A percentile compares a stretch with the other conserved stretches of the same genome.
phyloP scores from a whole-genome alignment of 345 rosid species.

The Brassica incana region DNA sequence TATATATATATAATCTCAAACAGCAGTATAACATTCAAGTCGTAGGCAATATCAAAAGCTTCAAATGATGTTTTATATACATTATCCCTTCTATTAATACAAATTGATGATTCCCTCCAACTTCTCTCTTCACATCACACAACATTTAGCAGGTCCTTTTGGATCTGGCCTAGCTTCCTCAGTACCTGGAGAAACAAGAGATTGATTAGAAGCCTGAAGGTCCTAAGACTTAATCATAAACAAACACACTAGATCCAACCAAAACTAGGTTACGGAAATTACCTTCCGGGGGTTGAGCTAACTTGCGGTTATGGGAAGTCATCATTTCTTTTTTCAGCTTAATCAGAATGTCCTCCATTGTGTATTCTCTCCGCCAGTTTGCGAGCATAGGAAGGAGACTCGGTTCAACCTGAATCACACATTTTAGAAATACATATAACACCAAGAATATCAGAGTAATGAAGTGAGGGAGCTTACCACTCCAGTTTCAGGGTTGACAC shows the following conservation, averaged over 20 bases:
- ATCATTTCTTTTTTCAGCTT: background rate
- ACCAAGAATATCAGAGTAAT: background rate
- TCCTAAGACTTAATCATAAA: background rate
- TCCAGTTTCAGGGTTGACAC: background rate
- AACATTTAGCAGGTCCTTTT: background rate
- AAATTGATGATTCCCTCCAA: background rate
- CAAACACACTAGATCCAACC: background rate
- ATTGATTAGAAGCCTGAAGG: background rate
- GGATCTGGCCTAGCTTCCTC: background rate
- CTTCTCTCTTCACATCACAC: background rate
- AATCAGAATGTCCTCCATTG: background rate
- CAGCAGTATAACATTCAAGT: background rate
- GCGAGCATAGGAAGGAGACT: background rate
- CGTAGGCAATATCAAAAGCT: background rate
- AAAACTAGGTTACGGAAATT: background rate
- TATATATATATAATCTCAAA: background rate
- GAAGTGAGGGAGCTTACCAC: background rate
- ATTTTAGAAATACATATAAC: background rate
- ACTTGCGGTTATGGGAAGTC: background rate
- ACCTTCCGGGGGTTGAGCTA: background rate
- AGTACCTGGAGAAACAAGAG: background rate
- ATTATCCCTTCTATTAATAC: background rate
- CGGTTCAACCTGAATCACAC: background rate
- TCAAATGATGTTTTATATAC: background rate
- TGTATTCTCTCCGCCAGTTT: background rate